These are phyloP conservation scores for Viola odorata DNA, from an alignment of 345 rosid genomes.

Conservation along the genomic window DNA sequence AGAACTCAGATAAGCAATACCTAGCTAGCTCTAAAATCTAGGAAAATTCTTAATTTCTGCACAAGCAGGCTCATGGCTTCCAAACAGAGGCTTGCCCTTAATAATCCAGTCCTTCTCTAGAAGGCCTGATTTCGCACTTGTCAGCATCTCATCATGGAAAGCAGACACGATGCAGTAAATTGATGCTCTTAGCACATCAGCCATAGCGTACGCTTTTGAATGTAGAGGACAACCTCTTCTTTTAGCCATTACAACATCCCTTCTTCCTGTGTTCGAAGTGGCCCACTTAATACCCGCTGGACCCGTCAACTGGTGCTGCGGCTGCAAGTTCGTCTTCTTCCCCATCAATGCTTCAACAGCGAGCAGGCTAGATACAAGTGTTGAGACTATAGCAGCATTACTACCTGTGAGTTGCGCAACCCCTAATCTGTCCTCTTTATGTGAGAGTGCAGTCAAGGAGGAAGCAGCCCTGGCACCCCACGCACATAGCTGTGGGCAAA, in stretches of 20 bases:
- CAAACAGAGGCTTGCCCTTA: constrained; percentile 48
- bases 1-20: neutral
- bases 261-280: constrained; percentile 47
- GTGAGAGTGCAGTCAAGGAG: constrained; percentile 67
- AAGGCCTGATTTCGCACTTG: constrained; percentile 49
- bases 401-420: constrained; percentile 94
- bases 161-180: constrained; percentile 58
- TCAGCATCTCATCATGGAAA: constrained; percentile 72
- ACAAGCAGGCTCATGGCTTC: constrained; percentile 54
- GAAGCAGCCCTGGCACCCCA: constrained; percentile 78
- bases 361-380: constrained; percentile 67
- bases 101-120: constrained; percentile 81
- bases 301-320: constrained; percentile 58
- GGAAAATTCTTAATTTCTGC: constrained; percentile 70
- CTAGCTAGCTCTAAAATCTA: constrained; percentile 64
- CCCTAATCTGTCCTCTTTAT: constrained; percentile 74
- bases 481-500: constrained; percentile 50
- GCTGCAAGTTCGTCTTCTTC: constrained; percentile 66
- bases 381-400: constrained; percentile 61
- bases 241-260: constrained; percentile 45
- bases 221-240: constrained; percentile 44
- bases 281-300: constrained; percentile 70
- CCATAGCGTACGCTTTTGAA: constrained; percentile 59
- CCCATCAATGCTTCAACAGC: constrained; percentile 84
- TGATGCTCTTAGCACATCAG: constrained; percentile 73